These are phyloP conservation scores for Picochlorum sp. DNA, from an alignment of 139 green algal species.

Conservation along the genomic window DNA sequence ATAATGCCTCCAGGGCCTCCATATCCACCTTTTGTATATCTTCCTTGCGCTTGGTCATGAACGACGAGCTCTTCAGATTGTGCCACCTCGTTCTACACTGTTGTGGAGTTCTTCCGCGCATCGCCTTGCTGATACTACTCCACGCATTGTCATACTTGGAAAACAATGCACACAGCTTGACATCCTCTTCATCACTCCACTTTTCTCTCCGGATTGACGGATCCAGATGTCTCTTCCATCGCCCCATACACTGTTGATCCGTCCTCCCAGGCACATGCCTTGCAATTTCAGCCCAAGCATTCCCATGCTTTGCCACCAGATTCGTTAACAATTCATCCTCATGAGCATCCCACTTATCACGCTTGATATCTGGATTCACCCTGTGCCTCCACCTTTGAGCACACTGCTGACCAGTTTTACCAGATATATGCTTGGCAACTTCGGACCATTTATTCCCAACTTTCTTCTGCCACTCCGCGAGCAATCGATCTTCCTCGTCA, in stretches of 20 bases:
- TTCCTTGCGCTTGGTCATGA: background rate
- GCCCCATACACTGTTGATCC: constrained; percentile 88
- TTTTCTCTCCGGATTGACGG: constrained; percentile 49
- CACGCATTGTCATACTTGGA: constrained; percentile 44
- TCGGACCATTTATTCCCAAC: constrained; percentile 54
- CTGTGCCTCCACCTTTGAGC: constrained; percentile 82
- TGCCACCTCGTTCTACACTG: constrained; percentile 68
- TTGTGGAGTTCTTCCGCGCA: constrained; percentile 65
- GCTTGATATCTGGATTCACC: constrained; percentile 76
- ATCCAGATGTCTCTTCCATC: constrained; percentile 76
- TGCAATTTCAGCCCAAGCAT: constrained; percentile 66
- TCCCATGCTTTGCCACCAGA: constrained; percentile 49
- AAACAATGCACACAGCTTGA: constrained; percentile 39
- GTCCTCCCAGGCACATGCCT: constrained; percentile 53
- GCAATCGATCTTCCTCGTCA: constrained; percentile 45
- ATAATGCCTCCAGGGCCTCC: background rate
- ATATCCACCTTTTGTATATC: background rate
- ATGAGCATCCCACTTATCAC: constrained; percentile 63
- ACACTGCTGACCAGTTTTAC: constrained; percentile 74
- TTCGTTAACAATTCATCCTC: constrained; percentile 55
- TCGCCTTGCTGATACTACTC: constrained; percentile 46
- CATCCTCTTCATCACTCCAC: constrained; percentile 60
- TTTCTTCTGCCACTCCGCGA: constrained; percentile 52
- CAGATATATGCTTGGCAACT: constrained; percentile 65
- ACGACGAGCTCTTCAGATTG: background rate